Evolutionary conservation across 1,284 basidiomycete genomes (phyloP).

Genomic region (Porogramme epimiltina): DNA sequence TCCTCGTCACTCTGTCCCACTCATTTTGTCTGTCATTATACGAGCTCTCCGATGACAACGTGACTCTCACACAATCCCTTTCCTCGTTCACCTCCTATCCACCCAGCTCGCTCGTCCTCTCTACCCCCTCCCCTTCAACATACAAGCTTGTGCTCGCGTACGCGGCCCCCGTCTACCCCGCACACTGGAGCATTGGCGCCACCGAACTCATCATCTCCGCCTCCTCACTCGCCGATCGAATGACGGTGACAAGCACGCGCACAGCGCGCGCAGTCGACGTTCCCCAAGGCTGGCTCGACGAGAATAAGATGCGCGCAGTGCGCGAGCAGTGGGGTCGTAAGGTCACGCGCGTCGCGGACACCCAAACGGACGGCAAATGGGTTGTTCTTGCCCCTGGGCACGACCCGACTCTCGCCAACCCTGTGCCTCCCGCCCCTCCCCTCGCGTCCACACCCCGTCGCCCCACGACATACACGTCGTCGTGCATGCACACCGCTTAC

Average conservation of each 20-base stretch:
- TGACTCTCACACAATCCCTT: constrained; percentile 62
- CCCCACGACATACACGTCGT: too few relatives aligned
- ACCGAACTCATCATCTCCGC: constrained; percentile 69
- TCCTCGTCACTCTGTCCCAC: constrained; percentile 70
- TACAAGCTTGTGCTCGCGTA: constrained; percentile 77
- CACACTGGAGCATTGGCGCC: constrained; percentile 78
- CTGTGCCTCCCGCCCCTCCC: constrained; percentile 18
- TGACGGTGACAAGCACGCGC: constrained; percentile 46
- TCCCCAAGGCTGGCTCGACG: constrained; percentile 72
- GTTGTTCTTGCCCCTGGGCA: constrained; percentile 72
- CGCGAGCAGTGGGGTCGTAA: constrained; percentile 78
- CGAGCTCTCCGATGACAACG: constrained; percentile 53
- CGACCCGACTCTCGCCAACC: neutral
- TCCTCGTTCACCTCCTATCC: constrained; percentile 75
- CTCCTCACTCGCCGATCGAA: constrained; percentile 20
- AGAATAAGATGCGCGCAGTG: constrained; percentile 58
- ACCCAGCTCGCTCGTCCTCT: constrained; percentile 71
- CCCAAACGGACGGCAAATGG: constrained; percentile 83
- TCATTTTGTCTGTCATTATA: constrained; percentile 70
- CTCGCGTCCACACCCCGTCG: too few relatives aligned
- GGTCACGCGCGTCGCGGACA: constrained; percentile 63
- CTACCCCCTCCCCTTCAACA: constrained; percentile 51
- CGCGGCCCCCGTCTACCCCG: constrained; percentile 74
- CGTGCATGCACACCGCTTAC: constrained; percentile 42
- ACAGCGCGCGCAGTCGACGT: constrained; percentile 69